Base-by-base conservation (phyloP, 176 grass and related monocot genomes). In the Oryza rufipogon region DNA sequence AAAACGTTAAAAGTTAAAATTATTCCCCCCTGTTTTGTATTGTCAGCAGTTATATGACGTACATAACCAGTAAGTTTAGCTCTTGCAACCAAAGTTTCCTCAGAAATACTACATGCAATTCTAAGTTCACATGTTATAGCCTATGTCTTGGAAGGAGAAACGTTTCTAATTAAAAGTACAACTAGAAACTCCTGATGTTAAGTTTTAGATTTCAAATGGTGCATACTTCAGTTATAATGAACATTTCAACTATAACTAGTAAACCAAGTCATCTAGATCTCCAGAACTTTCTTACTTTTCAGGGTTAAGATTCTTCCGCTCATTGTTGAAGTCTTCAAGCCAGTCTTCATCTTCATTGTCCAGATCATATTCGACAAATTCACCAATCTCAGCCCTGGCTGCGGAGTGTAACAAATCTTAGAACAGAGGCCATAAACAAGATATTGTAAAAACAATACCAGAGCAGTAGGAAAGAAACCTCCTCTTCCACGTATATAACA, bases 311-410 rank as follows among this genome's bases (percentile, higher is more conserved):
- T 86, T 93, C 71, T 95, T 95, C 77, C 89, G 78, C 80, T 98
- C 96, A n/a, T 87, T 90, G 75, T 95, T 95, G 47, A 92, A 93
- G 51, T 93, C 89, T 71, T 95, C 93, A 83, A 98, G 96, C 96
- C 96, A 98, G 46, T 98, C 93, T 77, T 98, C 96, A 80, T 98
- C 92, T 82, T 98, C 96, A 71, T 95, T 91, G 63, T 98, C 96
- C 80, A 98, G 83, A 86, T 98, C 96, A 85, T 98, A 98, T 83
- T 98, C 96, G 0, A 95, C 91, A 75, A 95, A 98, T 83, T 95
- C 96, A 73, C 96, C 83, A 22, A 98, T 89, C 42, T 98, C 96
- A 73, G 93, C 87, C 87, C 96, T 98, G 80, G 89, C 96, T 98
- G 96, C 76, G 89, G 38, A 76, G 15, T 67, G 80, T 81, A 73